Base-by-base conservation (phyloP, 768 basidiomycete genomes). In the Glaciozyma antarctica region DNA sequence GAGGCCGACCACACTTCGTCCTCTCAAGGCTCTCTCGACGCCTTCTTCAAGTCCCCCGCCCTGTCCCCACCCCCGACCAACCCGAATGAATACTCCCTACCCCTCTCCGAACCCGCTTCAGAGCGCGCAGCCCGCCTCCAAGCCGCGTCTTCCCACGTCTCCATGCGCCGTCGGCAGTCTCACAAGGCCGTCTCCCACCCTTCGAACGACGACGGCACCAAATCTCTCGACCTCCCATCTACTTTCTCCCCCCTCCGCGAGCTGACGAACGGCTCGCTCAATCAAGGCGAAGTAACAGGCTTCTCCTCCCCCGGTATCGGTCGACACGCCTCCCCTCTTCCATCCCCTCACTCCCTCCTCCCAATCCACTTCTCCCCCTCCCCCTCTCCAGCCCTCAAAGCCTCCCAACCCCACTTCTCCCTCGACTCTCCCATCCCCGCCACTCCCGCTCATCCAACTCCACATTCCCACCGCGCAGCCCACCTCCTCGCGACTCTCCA, bases 401-500 rank as follows among this genome's bases (percentile, higher is more conserved):
- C 54, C 65, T n/a, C 61, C 58, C 8, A 13, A 21, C 15, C 30
- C 38, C 13, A 41, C 24, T 16, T 22, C 10, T 1, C 58, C 54
- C 5, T 61, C 65, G 15, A 21, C 51, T 10, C 52, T 69, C 63
- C 62, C 68, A 60, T 66, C 66, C 4, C 61, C 59, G 6, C 55
- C 21, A 44, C 28, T 9, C 70, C 59, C 0, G 43, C 63, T 2
- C 63, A 65, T 0, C 66, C 71, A 3, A 22, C 43, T 15, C 60
- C 45, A 7, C 34, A 47, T 61, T 64, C 2, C 68, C 71, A 21
- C 85, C 86, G 65, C 84, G 87, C 48, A 21, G 89, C 87, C 1
- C 90, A 92, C 78, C 81, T 92, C 17, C 81, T 92, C 47, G 85
- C 84, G 13, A 86, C 91, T 12, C 87, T 92, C 74, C 86, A 89